A percentile compares a stretch with the other conserved stretches of the same genome.
Conservation (phyloP, 768 basidiomycete species). For the Suillus discolor region DNA sequence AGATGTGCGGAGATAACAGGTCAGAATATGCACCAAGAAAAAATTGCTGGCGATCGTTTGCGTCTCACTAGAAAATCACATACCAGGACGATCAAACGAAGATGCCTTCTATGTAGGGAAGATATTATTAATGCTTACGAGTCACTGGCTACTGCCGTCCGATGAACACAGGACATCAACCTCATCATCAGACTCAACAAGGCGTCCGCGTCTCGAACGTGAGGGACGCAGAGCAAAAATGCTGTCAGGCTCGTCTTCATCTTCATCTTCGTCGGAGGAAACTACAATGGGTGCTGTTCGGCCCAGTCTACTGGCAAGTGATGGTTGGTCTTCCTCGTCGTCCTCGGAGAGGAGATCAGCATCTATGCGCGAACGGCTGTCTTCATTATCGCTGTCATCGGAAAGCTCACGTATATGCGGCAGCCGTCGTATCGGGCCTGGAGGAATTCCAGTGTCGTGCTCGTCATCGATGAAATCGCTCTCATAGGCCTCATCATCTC, state of each 20-base stretch:
- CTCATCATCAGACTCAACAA: slow-evolving; percentile 28
- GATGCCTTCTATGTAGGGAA: slow-evolving; percentile 7
- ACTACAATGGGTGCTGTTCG: not conserved
- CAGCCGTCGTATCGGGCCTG: not conserved
- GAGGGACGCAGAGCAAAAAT: not conserved
- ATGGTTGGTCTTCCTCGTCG: not conserved
- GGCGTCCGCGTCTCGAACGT: not conserved
- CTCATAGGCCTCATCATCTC: slow-evolving; percentile 45
- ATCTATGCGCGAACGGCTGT: slow-evolving; percentile 2
- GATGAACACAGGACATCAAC: slow-evolving; percentile 2
- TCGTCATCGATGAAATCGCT: slow-evolving; percentile 61
- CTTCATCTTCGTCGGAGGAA: slow-evolving; percentile 25
- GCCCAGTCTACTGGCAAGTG: slow-evolving; percentile 6
- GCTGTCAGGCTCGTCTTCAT: slow-evolving; percentile 17
- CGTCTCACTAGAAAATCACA: not conserved
- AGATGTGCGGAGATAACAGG: not conserved
- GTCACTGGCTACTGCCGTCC: slow-evolving; percentile 5
- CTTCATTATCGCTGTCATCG: slow-evolving; percentile 18
- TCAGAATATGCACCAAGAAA: not conserved
- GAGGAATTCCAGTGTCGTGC: slow-evolving; percentile 22
- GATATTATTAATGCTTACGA: slow-evolving; percentile 6
- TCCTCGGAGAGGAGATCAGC: slow-evolving; percentile 10
- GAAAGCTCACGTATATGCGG: slow-evolving; percentile 29
- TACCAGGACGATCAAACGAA: not conserved
- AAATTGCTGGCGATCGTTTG: not conserved